Conservation (phyloP, 768 basidiomycete species). For the Phlebiopsis flavidoalba region DNA sequence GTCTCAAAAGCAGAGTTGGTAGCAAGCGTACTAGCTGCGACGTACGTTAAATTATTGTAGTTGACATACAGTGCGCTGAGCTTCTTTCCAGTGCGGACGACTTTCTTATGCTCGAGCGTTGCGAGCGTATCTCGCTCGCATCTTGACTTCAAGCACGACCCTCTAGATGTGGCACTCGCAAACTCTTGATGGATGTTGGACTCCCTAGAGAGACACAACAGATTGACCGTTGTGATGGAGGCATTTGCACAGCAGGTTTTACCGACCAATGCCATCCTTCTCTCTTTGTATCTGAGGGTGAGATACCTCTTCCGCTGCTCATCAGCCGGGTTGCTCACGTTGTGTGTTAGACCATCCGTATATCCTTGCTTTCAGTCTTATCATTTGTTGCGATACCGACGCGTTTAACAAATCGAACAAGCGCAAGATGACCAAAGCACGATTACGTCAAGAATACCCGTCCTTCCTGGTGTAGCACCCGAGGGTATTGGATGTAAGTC, state of each 20-base stretch:
- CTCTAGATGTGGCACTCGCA: conserved; percentile 91
- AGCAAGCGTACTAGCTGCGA: conserved; percentile 74
- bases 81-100: conserved; percentile 45
- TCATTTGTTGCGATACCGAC: conserved; percentile 99
- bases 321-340: not conserved
- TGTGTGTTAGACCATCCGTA: conserved; percentile 78
- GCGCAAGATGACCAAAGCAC: conserved; percentile 92
- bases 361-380: conserved; percentile 93
- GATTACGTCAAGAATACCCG: conserved; percentile 93
- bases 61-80: not conserved
- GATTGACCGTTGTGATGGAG: conserved; percentile 95
- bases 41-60: conserved; percentile 38
- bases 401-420: conserved; percentile 98
- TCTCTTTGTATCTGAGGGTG: conserved; percentile 76
- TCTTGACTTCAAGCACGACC: conserved; percentile 78
- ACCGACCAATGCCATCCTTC: conserved; percentile 78
- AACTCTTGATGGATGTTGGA: conserved; percentile 84
- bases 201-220: conserved; percentile 96
- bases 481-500: conserved; percentile 82
- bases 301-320: conserved; percentile 11
- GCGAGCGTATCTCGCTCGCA: conserved; percentile 58
- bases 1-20: conserved; percentile 80
- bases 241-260: conserved; percentile 87
- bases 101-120: conserved; percentile 69
- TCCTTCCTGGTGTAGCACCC: conserved; percentile 74